Conservation (phyloP, 2,329 filamentous ascomycete species). For the Aureobasidium mangrovei region DNA sequence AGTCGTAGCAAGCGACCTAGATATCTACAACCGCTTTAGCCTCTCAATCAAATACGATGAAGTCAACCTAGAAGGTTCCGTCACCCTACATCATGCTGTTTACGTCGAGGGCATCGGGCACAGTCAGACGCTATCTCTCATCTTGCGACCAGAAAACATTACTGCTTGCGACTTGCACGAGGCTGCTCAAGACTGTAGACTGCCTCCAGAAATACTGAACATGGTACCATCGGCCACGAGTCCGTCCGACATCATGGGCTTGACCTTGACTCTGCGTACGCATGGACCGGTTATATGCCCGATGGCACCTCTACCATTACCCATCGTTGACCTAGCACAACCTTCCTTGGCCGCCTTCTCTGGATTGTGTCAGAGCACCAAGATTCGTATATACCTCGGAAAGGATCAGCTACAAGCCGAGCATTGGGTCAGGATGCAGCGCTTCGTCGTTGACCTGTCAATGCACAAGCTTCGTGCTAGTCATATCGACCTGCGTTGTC, state of each 20-base stretch:
- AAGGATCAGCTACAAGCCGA: neutral
- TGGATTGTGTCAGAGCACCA: constrained; percentile 6
- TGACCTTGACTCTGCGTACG: neutral
- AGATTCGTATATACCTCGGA: neutral
- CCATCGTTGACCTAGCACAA: constrained; percentile 1
- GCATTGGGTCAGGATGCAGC: neutral
- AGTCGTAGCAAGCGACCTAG: neutral
- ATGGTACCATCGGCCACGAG: neutral
- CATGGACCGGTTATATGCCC: constrained; percentile 7
- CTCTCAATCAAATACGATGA: constrained; percentile 6
- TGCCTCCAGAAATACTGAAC: constrained; percentile 3
- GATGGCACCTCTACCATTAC: constrained; percentile 1
- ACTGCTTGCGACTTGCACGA: neutral
- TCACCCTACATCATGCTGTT: constrained; percentile 3
- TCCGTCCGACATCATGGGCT: neutral
- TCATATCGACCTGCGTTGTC: constrained; percentile 7
- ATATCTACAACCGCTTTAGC: neutral
- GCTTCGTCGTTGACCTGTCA: neutral
- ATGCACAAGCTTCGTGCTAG: neutral
- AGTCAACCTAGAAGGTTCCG: neutral
- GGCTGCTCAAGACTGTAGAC: neutral
- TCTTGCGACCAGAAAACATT: constrained; percentile 10
- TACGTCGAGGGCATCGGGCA: neutral
- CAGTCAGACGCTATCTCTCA: constrained; percentile 1
- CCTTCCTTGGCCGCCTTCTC: constrained; percentile 1